Base-by-base conservation (phyloP, 352 stramenopile species). In the Thalassiosira hispida region DNA sequence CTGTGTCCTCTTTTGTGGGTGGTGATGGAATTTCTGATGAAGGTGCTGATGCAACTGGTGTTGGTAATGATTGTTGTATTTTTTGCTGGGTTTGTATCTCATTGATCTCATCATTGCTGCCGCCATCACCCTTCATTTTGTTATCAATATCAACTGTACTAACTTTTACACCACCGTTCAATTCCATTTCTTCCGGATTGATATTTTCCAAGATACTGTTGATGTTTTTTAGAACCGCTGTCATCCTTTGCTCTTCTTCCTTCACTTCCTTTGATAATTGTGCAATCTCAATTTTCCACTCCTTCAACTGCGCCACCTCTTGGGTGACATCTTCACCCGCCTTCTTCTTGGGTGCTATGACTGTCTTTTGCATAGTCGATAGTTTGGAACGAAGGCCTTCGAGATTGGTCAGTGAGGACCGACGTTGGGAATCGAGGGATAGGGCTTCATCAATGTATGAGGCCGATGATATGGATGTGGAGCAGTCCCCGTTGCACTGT, bases 311-410 rank as follows among this genome's bases (percentile, higher is more conserved):
- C 3, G 23, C 55, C 29, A 84, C 27, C n/a, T 84, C 76, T n/a
- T 53, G 1, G 29, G 67, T 35, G 4, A 78, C 46, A 38, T 75
- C 68, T 57, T 79, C 51, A 23, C 52, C 52, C 1, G 67, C 76
- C 33, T 79, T 84, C 55, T 79, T 79, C 55, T 76, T 79, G 9
- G 76, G 76, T 18, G 68, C 53, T 35, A 84, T 72, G 5, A 84
- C 53, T 23, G 53, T 72, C 31, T 63, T 84, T 67, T 84, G 76
- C 11, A 79, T 29, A 67, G 57, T 67, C 12, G 76, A 84, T 1
- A 69, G 23, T 31, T 84, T 56, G 20, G 71, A 70, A 38, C 76
- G 42, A 1, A 84, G 27, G 49, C 25, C 35, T 42, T 84, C 68
- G 22, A 84, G 62, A 33, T 71, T 25, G n/a, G 76, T 76, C 0